Evolutionary conservation across 768 basidiomycete genomes (phyloP), one percentile per base, ranked within the genome.

Genomic region (Hypholoma sublateritium): DNA sequence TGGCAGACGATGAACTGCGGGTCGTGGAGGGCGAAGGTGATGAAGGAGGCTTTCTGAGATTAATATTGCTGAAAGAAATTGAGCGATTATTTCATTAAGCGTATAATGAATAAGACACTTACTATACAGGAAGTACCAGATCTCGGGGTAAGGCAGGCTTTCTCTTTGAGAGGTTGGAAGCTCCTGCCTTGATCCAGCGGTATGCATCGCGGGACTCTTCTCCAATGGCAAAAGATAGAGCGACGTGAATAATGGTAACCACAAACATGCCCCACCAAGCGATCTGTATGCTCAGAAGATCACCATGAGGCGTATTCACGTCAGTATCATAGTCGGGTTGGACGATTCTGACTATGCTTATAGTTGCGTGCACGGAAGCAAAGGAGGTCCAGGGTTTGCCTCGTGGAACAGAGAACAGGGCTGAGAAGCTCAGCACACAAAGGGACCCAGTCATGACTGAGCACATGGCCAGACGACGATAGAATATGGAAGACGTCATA

Each of bases 381-480:
- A 83, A 86, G 22, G 73, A 80, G 28, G 69, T 67, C 74, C 78
- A 83, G 1, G 77, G 68, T 14, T 73, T 44, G 52, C 66, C 64
- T 57, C 51, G 37, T 34, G 65, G 60, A 52, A 71, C 57, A 12
- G 71, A 71, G 55, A 74, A 75, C n/a, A 78, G 59, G 5, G 69
- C 74, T 58, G 78, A 74, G 14, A 75, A 57, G 44, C 66, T 62
- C 56, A 80, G 59, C 0, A 79, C 59, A n/a, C 79, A 62, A n/a
- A 79, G 74, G 14, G 76, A 62, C 1, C 69, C 50, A 17, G 82
- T 74, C 52, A 82, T 80, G 17, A 76, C 59, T 19, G 78, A 64
- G 8, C 79, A 77, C 22, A 83, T 74, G 2, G 78, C 69, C 53
- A 88, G 72, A 7, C 85, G 80, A 17, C 88, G 83, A 34, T 83